Evolutionary conservation across 139 green algal genomes (phyloP), one percentile per base, ranked within the genome.

Genomic region (Dunaliella primolecta): DNA sequence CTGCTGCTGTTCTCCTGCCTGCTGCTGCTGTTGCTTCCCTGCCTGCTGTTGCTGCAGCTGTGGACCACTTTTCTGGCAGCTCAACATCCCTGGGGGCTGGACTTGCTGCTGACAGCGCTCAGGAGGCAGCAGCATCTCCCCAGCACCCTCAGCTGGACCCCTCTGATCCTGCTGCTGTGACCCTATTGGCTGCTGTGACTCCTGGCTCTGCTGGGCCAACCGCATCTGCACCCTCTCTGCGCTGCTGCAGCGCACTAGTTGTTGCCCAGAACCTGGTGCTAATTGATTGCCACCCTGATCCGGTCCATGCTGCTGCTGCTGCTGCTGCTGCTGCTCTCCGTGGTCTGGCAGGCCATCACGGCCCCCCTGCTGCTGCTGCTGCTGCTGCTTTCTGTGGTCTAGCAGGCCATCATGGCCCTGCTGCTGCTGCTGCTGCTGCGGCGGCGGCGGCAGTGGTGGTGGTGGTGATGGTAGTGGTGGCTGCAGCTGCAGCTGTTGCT

Each of bases 351-450:
- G 75, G n/a, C n/a, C n/a, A n/a, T n/a, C n/a, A n/a, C n/a, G 38
- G 21, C 34, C n/a, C 75, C 34, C 7, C 31, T 81, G 21, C 75
- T 81, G 75, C 75, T 81, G 75, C 31, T 37, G n/a, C 75, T 81
- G 75, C 75, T 46, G n/a, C 3, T 81, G 3, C 75, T 81, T 64
- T 64, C 15, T 64, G 46, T 15, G 7, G 15, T 64, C 46, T 15
- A 7, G 7, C 7, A 64, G 15, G 46, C 46, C 46, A 7, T 64
- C 46, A 64, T 64, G 46, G 46, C 46, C 46, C 7, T 25, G 46
- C 46, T 64, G 46, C 46, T 64, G 7, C 46, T 64, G 46, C 46
- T 64, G 46, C 46, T 64, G 46, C 46, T 64, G 46, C 46, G 15
- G 7, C 46, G 15, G 46, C 46, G 7, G 46, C 46, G 46, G 46